Evolutionary conservation across 495 filamentous ascomycete species (phyloP), one percentile per base, ranked within the genome.

Genomic region (Xylaria cubensis): DNA sequence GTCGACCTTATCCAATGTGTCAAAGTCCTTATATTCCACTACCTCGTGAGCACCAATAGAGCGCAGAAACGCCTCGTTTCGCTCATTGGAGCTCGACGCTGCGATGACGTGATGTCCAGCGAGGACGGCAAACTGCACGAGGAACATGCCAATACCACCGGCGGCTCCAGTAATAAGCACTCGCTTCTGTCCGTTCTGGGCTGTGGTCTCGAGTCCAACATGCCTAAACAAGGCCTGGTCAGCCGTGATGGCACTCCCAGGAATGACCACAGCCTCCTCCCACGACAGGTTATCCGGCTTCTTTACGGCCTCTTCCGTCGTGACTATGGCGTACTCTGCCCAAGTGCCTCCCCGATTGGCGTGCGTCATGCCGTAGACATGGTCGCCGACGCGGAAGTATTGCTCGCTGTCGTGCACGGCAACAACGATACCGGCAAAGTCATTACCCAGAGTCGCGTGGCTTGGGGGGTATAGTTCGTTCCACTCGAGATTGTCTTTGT

Each of bases 271-370:
- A 56, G 53, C 53, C 24, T 56, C 53, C 24, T 56, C 53, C 53
- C 53, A 56, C 24, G 53, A 32, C 53, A 56, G 15, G 24, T 32
- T 56, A 24, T 32, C 53, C 24, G 53, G 53, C 53, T 56, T 56
- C 24, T 32, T 32, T 24, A 56, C 53, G 24, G 53, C 53, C 24
- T 56, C 53, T 26, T 56, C 53, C 6, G 53, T 56, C 53, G 53
- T 56, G 24, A 56, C 53, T 32, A 56, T 56, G 53, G 53, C 53
- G 4, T 56, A 56, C 53, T 56, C 53, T 56, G 53, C 53, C 53
- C 53, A 56, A 1, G 15, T 0, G 6, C 53, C 53, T 29, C 53
- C 53, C 53, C 50, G 8, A 0, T 56, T 32, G 53, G 53, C 53
- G 17, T 26, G 26, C 9, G 53, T 32, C 53, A 56, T 56, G 24